Evolutionary conservation across 768 basidiomycete genomes (phyloP), one percentile per base, ranked within the genome.

Genomic region (Boletus reticulatus): DNA sequence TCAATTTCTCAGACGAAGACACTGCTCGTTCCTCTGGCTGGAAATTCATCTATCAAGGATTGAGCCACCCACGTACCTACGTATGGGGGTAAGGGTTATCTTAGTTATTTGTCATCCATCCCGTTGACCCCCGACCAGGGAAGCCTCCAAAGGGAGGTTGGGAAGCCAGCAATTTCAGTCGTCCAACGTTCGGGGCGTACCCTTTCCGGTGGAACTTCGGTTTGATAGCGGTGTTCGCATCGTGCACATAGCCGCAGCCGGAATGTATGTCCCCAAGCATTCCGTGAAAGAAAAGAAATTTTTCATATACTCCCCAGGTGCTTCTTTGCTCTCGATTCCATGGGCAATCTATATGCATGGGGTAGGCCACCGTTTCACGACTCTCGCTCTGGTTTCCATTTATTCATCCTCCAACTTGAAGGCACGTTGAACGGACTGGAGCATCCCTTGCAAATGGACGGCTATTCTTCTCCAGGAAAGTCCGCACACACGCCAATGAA

Each of bases 301-400:
- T 51, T 41, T 46, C 3, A 48, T 10, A 31, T 39, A 34, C 24
- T 34, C n/a, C 50, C 22, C 55, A 94, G 91, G 91, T 90, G 87
- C 32, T 95, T 93, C 71, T 88, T 93, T 64, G 92, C 90, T 3
- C 72, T 95, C 39, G 89, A 94, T 69, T 84, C 89, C 1, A 69
- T 80, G 47, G 93, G 93, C 8, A 71, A 74, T 32, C 72, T 95
- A 22, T 80, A 85, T 64, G 86, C 86, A n/a, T 95, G 93, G 91
- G 94, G 91, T 89, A 55, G 75, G 65, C 13, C 7, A 24, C 47
- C 34, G 31, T 27, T 45, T 44, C 27, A 45, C 45, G 46, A 45
- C 51, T 32, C 37, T 41, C n/a, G 42, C 5, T 22, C 22, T 53
- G 42, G 32, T 47, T 43, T 24, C 45, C 39, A 29, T 53, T 53